Percentiles rank a stretch among this genome's conserved stretches.
Evolutionary conservation across 495 filamentous ascomycete species (phyloP).

Genomic region (Daldinia bambusicola): DNA sequence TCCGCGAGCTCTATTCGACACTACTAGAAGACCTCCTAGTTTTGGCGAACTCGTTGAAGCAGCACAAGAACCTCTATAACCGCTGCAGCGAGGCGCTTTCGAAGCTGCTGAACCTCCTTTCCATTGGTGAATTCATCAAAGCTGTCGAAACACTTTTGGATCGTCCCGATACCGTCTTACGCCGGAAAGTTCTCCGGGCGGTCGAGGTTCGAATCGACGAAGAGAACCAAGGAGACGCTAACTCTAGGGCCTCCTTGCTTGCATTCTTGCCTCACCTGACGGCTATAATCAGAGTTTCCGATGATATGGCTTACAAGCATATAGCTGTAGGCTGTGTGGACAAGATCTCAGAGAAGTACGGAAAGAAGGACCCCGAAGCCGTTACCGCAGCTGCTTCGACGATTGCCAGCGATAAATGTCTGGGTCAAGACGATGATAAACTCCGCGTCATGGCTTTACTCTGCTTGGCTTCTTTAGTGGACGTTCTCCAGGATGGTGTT

Average conservation of each 20-base stretch:
- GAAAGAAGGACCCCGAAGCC: conserved; percentile 79
- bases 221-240: conserved; percentile 70
- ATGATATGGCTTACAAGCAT: conserved; percentile 77
- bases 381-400: conserved; percentile 74
- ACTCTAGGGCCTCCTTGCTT: conserved; percentile 74
- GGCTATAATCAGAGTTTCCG: conserved; percentile 74
- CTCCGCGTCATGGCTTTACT: conserved; percentile 85
- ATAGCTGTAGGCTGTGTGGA: conserved; percentile 88
- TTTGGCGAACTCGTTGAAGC: conserved; percentile 68
- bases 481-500: conserved; percentile 84
- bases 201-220: conserved; percentile 78
- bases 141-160: conserved; percentile 81
- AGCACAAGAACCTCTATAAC: conserved; percentile 68
- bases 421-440: conserved; percentile 75
- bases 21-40: conserved; percentile 74
- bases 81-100: conserved; percentile 75
- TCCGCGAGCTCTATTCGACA: conserved; percentile 73
- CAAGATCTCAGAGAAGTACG: conserved; percentile 89
- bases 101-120: conserved; percentile 78
- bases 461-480: conserved; percentile 86
- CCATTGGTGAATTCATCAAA: conserved; percentile 84
- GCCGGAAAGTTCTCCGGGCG: conserved; percentile 80
- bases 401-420: conserved; percentile 77
- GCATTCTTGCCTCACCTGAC: conserved; percentile 81
- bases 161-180: conserved; percentile 74